phyloP scores from a whole-genome alignment of 2,329 filamentous ascomycete species.

The Colletotrichum eremochloae region DNA sequence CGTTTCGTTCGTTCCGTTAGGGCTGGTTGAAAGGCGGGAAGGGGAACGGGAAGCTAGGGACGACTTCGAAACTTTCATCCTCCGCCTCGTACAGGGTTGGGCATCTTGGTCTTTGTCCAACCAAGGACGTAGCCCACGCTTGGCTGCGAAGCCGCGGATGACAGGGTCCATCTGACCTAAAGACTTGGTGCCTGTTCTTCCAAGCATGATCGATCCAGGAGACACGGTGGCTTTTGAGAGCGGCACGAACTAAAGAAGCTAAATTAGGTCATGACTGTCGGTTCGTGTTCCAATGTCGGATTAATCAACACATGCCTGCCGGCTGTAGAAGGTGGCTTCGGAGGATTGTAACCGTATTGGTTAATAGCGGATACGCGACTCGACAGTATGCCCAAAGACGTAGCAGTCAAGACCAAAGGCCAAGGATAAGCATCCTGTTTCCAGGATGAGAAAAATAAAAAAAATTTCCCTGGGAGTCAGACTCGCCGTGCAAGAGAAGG shows the following conservation, averaged over 20 bases:
- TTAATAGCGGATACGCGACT: background rate
- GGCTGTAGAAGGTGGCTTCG: background rate
- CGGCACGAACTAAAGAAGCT: background rate
- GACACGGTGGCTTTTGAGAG: background rate
- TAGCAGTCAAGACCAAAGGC: background rate
- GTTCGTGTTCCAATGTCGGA: background rate
- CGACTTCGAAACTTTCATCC: background rate
- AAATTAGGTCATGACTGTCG: background rate
- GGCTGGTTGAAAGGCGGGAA: background rate
- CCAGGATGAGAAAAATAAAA: background rate
- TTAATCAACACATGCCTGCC: too few species aligned
- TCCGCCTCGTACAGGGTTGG: background rate
- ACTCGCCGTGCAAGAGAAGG: background rate
- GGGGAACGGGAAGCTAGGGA: background rate
- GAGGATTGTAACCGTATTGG: background rate
- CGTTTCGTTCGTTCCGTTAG: background rate
- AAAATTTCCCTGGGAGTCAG: background rate
- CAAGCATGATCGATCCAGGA: background rate
- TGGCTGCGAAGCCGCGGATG: background rate
- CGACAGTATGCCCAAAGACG: background rate
- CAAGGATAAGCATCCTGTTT: too few species aligned
- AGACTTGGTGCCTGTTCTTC: background rate
- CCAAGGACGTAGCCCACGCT: background rate
- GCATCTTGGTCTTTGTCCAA: background rate
- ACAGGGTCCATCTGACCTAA: background rate